Percentiles rank a stretch among this genome's conserved stretches.
Conservation (phyloP, 2,329 filamentous ascomycete genomes). For the Colletotrichum godetiae region DNA sequence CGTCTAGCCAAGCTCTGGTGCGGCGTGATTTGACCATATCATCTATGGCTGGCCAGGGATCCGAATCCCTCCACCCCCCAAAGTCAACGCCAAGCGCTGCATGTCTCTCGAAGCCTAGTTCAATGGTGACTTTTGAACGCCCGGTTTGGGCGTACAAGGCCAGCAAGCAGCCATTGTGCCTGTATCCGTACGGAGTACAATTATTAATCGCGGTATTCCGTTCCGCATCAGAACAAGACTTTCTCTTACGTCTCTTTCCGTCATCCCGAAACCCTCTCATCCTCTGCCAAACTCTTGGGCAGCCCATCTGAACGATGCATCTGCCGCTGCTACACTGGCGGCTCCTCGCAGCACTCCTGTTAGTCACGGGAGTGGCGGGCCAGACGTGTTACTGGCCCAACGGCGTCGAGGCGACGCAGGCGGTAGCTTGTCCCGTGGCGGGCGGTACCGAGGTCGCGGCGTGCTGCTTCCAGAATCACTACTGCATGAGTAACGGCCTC, state of each 20-base stretch:
- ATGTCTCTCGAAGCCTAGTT: not conserved
- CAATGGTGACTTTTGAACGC: not conserved
- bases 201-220: constrained; percentile 4
- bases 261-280: not conserved
- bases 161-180: too few relatives aligned
- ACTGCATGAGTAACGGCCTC: constrained; percentile 33
- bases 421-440: constrained; percentile 1
- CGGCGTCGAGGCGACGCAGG: not conserved
- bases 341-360: not conserved
- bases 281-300: too few relatives aligned
- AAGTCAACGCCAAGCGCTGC: not conserved
- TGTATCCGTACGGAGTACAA: too few relatives aligned
- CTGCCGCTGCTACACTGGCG: not conserved
- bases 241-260: not conserved
- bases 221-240: not conserved
- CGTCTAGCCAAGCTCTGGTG: not conserved
- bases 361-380: not conserved
- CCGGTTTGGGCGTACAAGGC: too few relatives aligned
- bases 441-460: constrained; percentile 17
- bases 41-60: not conserved
- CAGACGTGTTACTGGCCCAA: constrained; percentile 28
- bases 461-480: constrained; percentile 28
- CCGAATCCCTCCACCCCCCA: constrained; percentile 4
- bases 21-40: not conserved
- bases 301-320: not conserved